A percentile compares a stretch with the other conserved stretches of the same genome.
phyloP scores from a whole-genome alignment of 2,329 filamentous ascomycete genomes.

The Sporothrix protearum region DNA sequence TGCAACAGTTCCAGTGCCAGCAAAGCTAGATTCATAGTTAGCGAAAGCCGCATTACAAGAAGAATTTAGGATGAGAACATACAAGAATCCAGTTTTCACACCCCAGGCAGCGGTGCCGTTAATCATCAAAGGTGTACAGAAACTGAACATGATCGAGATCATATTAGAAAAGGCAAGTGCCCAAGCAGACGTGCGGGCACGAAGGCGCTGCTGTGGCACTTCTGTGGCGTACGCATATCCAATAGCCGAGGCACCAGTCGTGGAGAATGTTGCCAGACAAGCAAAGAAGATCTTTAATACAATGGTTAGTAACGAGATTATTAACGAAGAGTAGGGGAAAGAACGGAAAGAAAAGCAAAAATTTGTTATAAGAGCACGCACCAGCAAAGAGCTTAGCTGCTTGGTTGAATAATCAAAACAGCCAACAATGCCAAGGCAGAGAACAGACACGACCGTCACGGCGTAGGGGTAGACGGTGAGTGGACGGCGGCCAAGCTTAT shows the following conservation, averaged over 20 bases:
- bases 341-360: too few species aligned
- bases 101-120: slow-evolving; percentile 41
- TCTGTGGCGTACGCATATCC: slow-evolving; percentile 44
- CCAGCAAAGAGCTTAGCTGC: slow-evolving; percentile 38
- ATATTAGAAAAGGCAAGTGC: slow-evolving; percentile 39
- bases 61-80: slow-evolving; percentile 22
- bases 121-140: slow-evolving; percentile 45
- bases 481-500: slow-evolving; percentile 38
- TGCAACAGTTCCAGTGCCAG: slow-evolving; percentile 35
- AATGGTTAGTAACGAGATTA: neutral
- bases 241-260: slow-evolving; percentile 42
- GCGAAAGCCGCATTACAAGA: neutral
- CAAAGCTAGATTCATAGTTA: slow-evolving; percentile 32
- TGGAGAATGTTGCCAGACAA: slow-evolving; percentile 42
- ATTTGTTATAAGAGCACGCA: too few species aligned
- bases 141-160: slow-evolving; percentile 44
- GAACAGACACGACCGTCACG: slow-evolving; percentile 38
- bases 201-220: slow-evolving; percentile 40
- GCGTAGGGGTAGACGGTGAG: slow-evolving; percentile 41
- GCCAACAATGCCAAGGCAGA: slow-evolving; percentile 40
- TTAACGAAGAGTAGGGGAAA: too few species aligned
- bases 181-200: slow-evolving; percentile 40
- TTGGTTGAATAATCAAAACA: slow-evolving; percentile 40
- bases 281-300: slow-evolving; percentile 41
- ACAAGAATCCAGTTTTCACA: slow-evolving; percentile 46